These are phyloP conservation scores for Phytophthora idaei DNA, from an alignment of 352 stramenopile species.

Conservation along the genomic window DNA sequence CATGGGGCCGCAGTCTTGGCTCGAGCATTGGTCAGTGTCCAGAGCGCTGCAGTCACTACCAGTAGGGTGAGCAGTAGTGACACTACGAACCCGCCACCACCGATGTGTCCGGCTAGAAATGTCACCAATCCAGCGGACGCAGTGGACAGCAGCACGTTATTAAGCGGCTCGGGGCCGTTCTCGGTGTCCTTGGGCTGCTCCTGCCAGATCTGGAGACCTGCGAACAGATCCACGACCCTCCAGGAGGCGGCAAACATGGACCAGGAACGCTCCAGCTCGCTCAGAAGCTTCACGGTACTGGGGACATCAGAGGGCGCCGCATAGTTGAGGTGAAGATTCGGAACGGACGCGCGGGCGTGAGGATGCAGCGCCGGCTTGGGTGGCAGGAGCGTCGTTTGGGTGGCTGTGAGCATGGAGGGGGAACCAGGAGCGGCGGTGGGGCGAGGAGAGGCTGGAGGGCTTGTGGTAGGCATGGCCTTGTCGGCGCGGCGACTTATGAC, in stretches of 20 bases:
- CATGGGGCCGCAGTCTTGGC: slow-evolving; percentile 51
- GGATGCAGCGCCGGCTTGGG: slow-evolving; percentile 20
- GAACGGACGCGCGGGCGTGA: slow-evolving; percentile 1
- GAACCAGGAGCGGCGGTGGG: background rate
- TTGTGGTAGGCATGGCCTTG: slow-evolving; percentile 15
- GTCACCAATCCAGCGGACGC: slow-evolving; percentile 57
- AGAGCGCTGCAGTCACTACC: slow-evolving; percentile 53
- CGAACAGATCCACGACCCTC: slow-evolving; percentile 73
- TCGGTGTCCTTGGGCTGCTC: slow-evolving; percentile 34
- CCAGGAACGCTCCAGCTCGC: slow-evolving; percentile 74
- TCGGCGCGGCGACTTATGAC: slow-evolving; percentile 2
- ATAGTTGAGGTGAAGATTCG: slow-evolving; percentile 14
- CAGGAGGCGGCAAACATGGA: slow-evolving; percentile 73
- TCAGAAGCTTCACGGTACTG: slow-evolving; percentile 70
- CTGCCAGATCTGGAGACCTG: slow-evolving; percentile 72
- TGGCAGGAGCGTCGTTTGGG: slow-evolving; percentile 12
- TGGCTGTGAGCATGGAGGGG: slow-evolving; percentile 9
- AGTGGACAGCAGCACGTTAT: slow-evolving; percentile 63
- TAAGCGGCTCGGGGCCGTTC: slow-evolving; percentile 49
- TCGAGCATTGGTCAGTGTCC: slow-evolving; percentile 56
- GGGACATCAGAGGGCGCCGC: slow-evolving; percentile 38
- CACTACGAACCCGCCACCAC: slow-evolving; percentile 55
- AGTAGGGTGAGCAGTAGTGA: slow-evolving; percentile 56
- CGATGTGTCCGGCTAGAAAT: slow-evolving; percentile 72
- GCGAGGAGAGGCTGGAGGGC: slow-evolving; percentile 26